These are phyloP conservation scores for Hylodesmum podocarpum DNA, from an alignment of 306 rosid species.

Conservation along the genomic window DNA sequence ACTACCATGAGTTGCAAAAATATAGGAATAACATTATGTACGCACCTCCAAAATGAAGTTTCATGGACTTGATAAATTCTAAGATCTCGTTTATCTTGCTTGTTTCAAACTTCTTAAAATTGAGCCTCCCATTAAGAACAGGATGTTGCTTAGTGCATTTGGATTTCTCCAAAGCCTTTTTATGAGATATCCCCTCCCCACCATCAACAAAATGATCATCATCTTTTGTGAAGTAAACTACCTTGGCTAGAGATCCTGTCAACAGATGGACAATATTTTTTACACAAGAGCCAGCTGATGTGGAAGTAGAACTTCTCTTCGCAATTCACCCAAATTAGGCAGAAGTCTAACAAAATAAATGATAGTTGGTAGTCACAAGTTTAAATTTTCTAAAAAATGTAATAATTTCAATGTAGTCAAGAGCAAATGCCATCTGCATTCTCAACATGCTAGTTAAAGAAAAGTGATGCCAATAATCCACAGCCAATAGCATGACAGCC, in stretches of 20 bases:
- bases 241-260: slow-evolving; percentile 76
- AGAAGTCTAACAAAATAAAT: slow-evolving; percentile 6
- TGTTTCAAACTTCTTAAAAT: slow-evolving; percentile 82
- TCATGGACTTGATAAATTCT: slow-evolving; percentile 70
- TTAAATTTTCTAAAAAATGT: neutral
- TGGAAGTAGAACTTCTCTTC: slow-evolving; percentile 14
- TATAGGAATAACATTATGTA: neutral
- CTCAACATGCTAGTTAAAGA: neutral
- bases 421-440: neutral
- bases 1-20: slow-evolving; percentile 1
- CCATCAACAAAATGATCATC: slow-evolving; percentile 36
- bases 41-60: slow-evolving; percentile 66
- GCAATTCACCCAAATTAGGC: neutral
- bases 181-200: slow-evolving; percentile 40
- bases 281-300: neutral
- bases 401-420: neutral
- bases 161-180: slow-evolving; percentile 41
- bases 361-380: neutral
- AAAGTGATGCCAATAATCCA: slow-evolving; percentile 2
- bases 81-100: slow-evolving; percentile 76
- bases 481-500: neutral
- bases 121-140: slow-evolving; percentile 73
- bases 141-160: slow-evolving; percentile 29
- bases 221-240: slow-evolving; percentile 75
- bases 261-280: slow-evolving; percentile 23